phyloP scores from a whole-genome alignment of 495 filamentous ascomycete genomes.

The Lasiosphaeria miniovina region DNA sequence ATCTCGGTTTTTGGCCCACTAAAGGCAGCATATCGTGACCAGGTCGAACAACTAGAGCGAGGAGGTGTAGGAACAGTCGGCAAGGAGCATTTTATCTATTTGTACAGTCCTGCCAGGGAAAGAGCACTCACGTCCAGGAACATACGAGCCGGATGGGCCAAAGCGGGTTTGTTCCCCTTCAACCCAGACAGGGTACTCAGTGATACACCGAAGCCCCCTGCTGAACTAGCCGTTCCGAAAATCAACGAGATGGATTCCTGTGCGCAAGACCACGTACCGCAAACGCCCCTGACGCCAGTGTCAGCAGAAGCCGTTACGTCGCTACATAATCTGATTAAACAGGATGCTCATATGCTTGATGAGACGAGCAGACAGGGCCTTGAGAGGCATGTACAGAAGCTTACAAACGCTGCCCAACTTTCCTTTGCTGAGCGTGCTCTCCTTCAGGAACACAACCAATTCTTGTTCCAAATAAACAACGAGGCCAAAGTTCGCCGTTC shows the following conservation, averaged over 20 bases:
- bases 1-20: neutral
- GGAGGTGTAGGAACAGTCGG: neutral
- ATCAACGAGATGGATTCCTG: neutral
- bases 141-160: neutral
- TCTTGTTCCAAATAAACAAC: slow-evolving; percentile 1
- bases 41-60: neutral
- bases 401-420: neutral
- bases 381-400: neutral
- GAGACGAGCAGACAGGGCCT: neutral
- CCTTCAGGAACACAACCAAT: neutral
- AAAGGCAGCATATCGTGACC: neutral
- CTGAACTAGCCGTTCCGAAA: neutral
- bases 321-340: neutral
- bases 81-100: slow-evolving; percentile 1
- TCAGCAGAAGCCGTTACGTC: neutral
- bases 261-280: neutral
- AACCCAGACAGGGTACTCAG: neutral
- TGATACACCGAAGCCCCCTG: neutral
- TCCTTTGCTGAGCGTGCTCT: neutral
- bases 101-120: neutral
- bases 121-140: neutral
- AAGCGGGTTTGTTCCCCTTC: neutral
- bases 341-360: neutral
- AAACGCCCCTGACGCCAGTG: neutral
- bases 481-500: neutral